A percentile compares a stretch with the other conserved stretches of the same genome.
These are phyloP conservation scores for Saccharomyces paradoxus DNA, from an alignment of 805 yeast species.

Conservation along the genomic window DNA sequence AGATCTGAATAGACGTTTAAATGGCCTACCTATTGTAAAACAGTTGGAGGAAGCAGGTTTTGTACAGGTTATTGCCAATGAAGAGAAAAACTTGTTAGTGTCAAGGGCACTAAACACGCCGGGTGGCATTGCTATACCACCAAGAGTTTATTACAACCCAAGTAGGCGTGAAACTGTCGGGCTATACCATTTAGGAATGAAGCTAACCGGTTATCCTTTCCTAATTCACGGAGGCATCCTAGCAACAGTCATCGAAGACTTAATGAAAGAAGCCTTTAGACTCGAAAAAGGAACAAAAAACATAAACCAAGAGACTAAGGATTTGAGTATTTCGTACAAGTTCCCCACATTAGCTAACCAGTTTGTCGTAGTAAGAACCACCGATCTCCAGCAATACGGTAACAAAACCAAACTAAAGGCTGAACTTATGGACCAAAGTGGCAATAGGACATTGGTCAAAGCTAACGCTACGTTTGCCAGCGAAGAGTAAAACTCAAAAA, in stretches of 20 bases:
- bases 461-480: slow-evolving; percentile 41
- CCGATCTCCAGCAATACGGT: slow-evolving; percentile 30
- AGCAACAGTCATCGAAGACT: slow-evolving; percentile 73
- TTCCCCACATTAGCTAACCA: slow-evolving; percentile 74
- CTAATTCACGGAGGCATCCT: slow-evolving; percentile 83
- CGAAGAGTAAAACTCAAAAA: neutral
- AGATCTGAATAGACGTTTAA: slow-evolving; percentile 40
- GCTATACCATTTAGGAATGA: slow-evolving; percentile 68
- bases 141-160: slow-evolving; percentile 55
- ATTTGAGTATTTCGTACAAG: slow-evolving; percentile 41
- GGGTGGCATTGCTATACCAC: slow-evolving; percentile 73
- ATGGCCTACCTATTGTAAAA: slow-evolving; percentile 44
- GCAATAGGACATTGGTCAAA: slow-evolving; percentile 44
- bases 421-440: slow-evolving; percentile 45
- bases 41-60: slow-evolving; percentile 35
- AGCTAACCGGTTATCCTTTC: slow-evolving; percentile 79
- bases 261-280: slow-evolving; percentile 47
- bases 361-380: slow-evolving; percentile 58
- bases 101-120: slow-evolving; percentile 51
- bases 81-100: slow-evolving; percentile 31
- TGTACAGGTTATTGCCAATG: slow-evolving; percentile 27
- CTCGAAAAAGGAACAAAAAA: slow-evolving; percentile 27
- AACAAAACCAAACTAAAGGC: slow-evolving; percentile 34
- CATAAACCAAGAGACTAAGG: slow-evolving; percentile 32
- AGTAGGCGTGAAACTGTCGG: slow-evolving; percentile 52